These are phyloP conservation scores for Colletotrichum liriopes DNA, from an alignment of 2,329 filamentous ascomycete species.

Conservation along the genomic window DNA sequence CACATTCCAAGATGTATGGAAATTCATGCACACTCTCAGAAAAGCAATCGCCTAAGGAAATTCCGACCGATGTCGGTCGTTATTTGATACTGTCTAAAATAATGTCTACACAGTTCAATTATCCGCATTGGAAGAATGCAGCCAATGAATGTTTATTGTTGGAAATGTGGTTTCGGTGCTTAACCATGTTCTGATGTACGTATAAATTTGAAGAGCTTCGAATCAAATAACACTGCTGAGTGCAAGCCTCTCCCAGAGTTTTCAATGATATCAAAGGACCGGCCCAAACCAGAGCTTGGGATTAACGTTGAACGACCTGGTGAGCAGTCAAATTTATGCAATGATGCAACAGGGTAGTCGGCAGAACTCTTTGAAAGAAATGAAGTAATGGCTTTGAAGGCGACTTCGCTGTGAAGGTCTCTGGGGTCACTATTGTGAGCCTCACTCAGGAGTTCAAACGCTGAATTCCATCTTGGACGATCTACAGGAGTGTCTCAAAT, in stretches of 20 bases:
- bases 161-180: background rate
- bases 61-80: background rate
- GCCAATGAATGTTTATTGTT: background rate
- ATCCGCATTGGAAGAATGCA: background rate
- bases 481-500: background rate
- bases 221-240: no score
- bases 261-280: no score
- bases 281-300: no score
- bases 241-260: no score
- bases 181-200: background rate
- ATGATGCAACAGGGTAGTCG: no score
- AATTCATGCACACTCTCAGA: constrained; percentile 61
- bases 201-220: no score
- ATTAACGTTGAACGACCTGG: no score
- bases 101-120: background rate
- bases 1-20: constrained; percentile 79
- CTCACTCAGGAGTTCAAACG: background rate
- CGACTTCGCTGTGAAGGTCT: background rate
- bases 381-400: background rate
- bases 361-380: no score
- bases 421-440: background rate
- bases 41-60: constrained; percentile 41
- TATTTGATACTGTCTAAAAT: background rate
- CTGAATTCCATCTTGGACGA: background rate
- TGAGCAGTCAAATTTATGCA: no score